Evolutionary conservation across 2,329 filamentous ascomycete genomes (phyloP).

Genomic region (Pseudogymnoascus verrucosus): DNA sequence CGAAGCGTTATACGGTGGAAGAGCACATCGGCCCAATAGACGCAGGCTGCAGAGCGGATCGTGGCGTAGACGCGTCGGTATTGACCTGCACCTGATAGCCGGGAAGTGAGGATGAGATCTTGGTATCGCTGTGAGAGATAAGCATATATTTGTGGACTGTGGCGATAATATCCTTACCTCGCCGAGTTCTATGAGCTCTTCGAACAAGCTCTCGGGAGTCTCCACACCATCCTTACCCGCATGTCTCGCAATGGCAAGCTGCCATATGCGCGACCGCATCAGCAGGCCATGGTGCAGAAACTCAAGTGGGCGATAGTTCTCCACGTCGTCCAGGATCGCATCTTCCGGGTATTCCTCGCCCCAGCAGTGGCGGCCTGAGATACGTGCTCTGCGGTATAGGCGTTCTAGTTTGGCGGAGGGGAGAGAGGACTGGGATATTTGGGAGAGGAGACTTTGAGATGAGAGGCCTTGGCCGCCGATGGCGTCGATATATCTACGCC

Average conservation of each 20-base stretch:
- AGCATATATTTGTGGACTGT: not conserved
- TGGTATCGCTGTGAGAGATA: not conserved
- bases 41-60: not conserved
- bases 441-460: not conserved
- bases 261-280: not conserved
- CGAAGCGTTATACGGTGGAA: not conserved
- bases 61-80: constrained; percentile 3
- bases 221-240: not conserved
- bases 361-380: not conserved
- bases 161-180: not conserved
- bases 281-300: not conserved
- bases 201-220: not conserved
- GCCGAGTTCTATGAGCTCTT: constrained; percentile 1
- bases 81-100: not conserved
- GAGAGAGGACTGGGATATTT: constrained; percentile 3
- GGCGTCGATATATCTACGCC: not conserved
- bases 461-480: not conserved
- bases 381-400: constrained; percentile 7
- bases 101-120: constrained; percentile 1
- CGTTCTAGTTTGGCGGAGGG: not conserved
- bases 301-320: constrained; percentile 3
- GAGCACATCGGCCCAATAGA: not conserved
- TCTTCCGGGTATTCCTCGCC: constrained; percentile 6
- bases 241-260: not conserved
- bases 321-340: constrained; percentile 1